Evolutionary conservation across 2,329 filamentous ascomycete species (phyloP), one percentile per base, ranked within the genome.

Genomic region (Rhinocladiella similis): DNA sequence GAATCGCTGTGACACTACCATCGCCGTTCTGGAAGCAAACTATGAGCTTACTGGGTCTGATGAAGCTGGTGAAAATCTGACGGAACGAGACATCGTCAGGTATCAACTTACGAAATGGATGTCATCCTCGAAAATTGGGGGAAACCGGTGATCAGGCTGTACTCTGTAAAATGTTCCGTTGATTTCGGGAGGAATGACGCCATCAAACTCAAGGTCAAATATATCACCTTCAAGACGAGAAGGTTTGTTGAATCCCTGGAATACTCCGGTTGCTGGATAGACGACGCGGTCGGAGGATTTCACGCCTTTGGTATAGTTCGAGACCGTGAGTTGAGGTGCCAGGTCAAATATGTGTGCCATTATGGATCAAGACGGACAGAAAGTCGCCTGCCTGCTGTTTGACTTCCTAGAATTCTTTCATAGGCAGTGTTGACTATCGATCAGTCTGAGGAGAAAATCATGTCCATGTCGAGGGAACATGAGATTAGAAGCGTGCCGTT

Each of bases 101-200:
- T 16, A 41, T 41, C 5, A 6, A 19, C 38, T 41, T 41, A 41
- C 38, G 66, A 77, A 74, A 45, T 75, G 75, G n/a, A 77, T 77
- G 58, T 85, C 81, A 62, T 80, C 78, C 64, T 81, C 80, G 61
- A 77, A 83, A 1, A 79, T 64, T 1, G 77, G 82, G n/a, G 79
- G 81, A 65, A 79, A 83, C 25, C 75, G 74, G 63, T 77, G 75
- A 51, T 77, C 74, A 6, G 74, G 74, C 51, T 75, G 73, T 25
- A 76, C 66, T 5, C 75, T 72, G 60, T 73, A 77, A 60, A 76
- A 77, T 3, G 75, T 77, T 0, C 75, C 75, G 42, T 75, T 71
- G 41, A 77, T 75, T 19, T 76, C 73, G 50, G 65, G 64, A 1
- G 74, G 75, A 16, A 76, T 75, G 1, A 63, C 66, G 5, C 74